Evolutionary conservation across 2,329 filamentous ascomycete species (phyloP).

Genomic region (Colletotrichum eleusines): DNA sequence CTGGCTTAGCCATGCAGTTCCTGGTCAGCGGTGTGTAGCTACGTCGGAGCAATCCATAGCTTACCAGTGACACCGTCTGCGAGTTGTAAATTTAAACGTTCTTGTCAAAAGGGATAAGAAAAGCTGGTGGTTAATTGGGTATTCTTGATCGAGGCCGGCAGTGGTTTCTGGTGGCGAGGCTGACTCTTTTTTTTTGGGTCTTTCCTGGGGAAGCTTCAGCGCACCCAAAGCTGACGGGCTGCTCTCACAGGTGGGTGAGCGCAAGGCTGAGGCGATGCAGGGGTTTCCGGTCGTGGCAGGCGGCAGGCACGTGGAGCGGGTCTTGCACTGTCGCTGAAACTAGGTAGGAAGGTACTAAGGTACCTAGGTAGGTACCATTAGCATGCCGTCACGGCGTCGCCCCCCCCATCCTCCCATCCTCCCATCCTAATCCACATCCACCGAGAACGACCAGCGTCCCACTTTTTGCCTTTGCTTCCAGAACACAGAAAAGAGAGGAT

Average conservation of each 20-base stretch:
- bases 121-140: conserved; percentile 18
- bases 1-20: not conserved
- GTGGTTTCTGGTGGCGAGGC: conserved; percentile 37
- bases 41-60: not conserved
- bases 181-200: conserved; percentile 28
- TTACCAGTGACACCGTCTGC: not conserved
- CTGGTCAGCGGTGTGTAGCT: conserved; percentile 5
- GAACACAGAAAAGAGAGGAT: not conserved
- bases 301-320: conserved; percentile 32
- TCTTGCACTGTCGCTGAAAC: not conserved
- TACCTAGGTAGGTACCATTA: not conserved
- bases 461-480: conserved; percentile 7
- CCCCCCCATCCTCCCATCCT: not conserved
- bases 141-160: conserved; percentile 11
- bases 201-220: conserved; percentile 24
- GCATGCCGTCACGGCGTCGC: not conserved
- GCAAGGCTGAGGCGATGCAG: conserved; percentile 42
- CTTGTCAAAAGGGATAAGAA: not conserved
- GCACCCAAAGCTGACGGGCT: conserved; percentile 13
- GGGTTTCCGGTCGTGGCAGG: conserved; percentile 34
- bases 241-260: conserved; percentile 19
- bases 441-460: not conserved
- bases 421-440: conserved; percentile 2
- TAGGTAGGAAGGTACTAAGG: no score
- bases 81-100: not conserved